Evolutionary conservation across 345 rosid species (phyloP).

Genomic region (Hibiscus tridactylites): DNA sequence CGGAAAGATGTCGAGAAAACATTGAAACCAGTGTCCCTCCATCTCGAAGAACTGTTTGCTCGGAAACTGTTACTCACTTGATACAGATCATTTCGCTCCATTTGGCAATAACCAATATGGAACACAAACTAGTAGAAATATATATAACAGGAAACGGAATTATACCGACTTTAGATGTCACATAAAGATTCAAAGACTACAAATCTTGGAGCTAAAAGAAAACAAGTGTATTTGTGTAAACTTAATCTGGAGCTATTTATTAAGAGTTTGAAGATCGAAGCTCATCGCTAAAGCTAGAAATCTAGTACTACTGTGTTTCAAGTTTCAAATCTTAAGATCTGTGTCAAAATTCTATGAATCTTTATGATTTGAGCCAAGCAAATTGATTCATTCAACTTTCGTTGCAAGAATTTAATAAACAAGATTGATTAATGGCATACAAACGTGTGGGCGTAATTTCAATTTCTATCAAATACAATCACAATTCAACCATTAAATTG

Average conservation of each 20-base stretch:
- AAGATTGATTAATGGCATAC: background rate
- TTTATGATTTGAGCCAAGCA: background rate
- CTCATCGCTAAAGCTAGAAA: background rate
- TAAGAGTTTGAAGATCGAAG: background rate
- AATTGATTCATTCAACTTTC: background rate
- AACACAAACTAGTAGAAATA: too few species aligned
- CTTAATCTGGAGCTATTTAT: background rate
- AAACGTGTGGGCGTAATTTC: too few species aligned
- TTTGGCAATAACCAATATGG: background rate
- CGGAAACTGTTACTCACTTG: slow-evolving; percentile 15
- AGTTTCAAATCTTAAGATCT: background rate
- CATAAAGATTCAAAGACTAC: too few species aligned
- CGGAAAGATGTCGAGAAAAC: slow-evolving; percentile 33
- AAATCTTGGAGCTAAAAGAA: too few species aligned
- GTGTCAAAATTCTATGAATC: background rate
- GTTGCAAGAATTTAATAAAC: background rate
- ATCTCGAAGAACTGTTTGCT: slow-evolving; percentile 9
- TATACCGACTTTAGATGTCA: too few species aligned
- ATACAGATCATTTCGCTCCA: background rate
- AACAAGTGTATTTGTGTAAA: too few species aligned
- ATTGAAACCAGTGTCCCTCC: slow-evolving; percentile 18
- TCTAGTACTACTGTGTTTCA: background rate
- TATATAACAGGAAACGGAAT: too few species aligned
- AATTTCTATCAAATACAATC: too few species aligned
- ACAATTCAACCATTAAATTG: too few species aligned